Percentiles rank a stretch among this genome's conserved stretches.
Conservation (phyloP, 2,329 filamentous ascomycete species). For the Ophiocordyceps camponoti-saundersi region DNA sequence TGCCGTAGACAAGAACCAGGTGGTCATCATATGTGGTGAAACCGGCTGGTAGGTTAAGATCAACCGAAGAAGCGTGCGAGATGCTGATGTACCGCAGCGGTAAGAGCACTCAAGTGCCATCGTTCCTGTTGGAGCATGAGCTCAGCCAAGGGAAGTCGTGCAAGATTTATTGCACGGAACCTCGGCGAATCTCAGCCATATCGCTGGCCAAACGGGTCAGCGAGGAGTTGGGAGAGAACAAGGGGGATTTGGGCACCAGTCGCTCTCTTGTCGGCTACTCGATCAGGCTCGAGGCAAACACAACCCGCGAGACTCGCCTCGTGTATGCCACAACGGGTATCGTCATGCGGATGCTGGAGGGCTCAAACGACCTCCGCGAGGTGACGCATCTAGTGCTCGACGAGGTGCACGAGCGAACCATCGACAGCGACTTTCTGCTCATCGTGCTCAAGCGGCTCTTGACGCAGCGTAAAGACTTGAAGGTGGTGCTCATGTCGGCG, state of each 20-base stretch:
- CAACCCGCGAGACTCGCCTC: constrained; percentile 62
- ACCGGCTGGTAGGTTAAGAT: constrained; percentile 53
- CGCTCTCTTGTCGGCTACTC: constrained; percentile 86
- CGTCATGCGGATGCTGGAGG: constrained; percentile 95
- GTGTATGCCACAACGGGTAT: constrained; percentile 86
- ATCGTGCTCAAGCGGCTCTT: constrained; percentile 81
- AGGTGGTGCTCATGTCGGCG: constrained; percentile 92
- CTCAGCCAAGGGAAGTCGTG: constrained; percentile 64
- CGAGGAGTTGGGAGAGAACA: constrained; percentile 79
- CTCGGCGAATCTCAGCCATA: constrained; percentile 87
- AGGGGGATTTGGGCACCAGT: constrained; percentile 62
- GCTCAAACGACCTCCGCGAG: constrained; percentile 68
- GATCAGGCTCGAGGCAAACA: constrained; percentile 81
- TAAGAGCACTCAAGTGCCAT: constrained; percentile 94
- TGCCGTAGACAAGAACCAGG: constrained; percentile 62
- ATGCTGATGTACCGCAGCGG: constrained; percentile 32
- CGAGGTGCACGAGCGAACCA: constrained; percentile 90
- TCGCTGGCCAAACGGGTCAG: constrained; percentile 86
- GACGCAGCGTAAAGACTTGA: constrained; percentile 60
- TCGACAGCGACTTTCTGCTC: constrained; percentile 90
- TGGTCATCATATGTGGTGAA: constrained; percentile 89
- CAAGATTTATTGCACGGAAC: constrained; percentile 92
- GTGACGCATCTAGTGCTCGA: constrained; percentile 93
- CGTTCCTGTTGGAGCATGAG: constrained; percentile 82
- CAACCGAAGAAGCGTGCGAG: not conserved